Conservation (phyloP, 2,329 filamentous ascomycete species). For the Diaporthe ilicicola region DNA sequence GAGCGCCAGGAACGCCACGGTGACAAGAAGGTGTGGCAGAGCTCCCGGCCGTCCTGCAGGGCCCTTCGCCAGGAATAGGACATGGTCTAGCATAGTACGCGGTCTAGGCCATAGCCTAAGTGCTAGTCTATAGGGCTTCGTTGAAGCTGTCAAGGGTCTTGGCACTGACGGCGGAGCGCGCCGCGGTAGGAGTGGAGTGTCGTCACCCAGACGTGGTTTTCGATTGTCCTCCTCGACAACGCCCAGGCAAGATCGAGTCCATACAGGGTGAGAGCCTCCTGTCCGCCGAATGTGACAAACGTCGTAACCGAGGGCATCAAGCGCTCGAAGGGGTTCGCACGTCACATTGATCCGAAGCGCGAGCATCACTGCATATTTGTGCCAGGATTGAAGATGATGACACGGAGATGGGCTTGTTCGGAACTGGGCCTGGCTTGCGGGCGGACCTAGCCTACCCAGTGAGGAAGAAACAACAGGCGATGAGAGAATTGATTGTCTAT, state of each 20-base stretch:
- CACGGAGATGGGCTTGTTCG: background rate
- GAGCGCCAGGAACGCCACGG: background rate
- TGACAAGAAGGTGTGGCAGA: slow-evolving; percentile 5
- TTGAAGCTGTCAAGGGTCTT: slow-evolving; percentile 22
- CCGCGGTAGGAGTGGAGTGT: background rate
- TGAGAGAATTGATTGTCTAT: background rate
- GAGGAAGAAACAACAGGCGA: background rate
- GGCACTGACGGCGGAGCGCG: slow-evolving; percentile 7
- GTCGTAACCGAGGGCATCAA: background rate
- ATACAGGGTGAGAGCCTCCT: background rate
- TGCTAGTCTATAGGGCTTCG: background rate
- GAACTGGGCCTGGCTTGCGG: background rate
- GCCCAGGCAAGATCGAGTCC: slow-evolving; percentile 1
- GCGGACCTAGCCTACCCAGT: background rate
- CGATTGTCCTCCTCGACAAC: background rate
- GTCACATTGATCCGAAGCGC: background rate
- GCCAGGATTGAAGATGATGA: background rate
- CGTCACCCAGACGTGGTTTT: background rate
- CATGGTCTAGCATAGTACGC: background rate
- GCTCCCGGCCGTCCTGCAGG: background rate
- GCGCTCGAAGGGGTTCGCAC: background rate
- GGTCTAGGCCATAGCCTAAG: too few species aligned
- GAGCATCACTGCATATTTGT: background rate
- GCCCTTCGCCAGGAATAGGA: background rate
- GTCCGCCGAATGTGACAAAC: background rate